Percentiles rank a stretch among this genome's conserved stretches.
These are phyloP conservation scores for Oryza meridionalis DNA, from an alignment of 176 grass and related monocot genomes.

Conservation along the genomic window DNA sequence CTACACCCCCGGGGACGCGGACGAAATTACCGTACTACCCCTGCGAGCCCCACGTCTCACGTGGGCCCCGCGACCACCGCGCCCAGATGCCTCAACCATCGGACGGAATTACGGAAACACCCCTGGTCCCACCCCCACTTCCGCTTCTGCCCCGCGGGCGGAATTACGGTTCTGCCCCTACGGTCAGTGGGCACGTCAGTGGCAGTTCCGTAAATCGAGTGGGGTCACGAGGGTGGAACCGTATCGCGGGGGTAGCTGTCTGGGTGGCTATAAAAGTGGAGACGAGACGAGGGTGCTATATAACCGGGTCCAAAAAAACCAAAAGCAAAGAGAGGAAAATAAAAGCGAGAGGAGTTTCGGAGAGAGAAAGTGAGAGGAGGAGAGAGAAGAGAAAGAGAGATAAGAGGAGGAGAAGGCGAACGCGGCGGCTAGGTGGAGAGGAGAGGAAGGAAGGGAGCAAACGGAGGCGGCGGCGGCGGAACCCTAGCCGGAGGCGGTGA, in stretches of 20 bases:
- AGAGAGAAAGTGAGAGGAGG: conserved; percentile 45
- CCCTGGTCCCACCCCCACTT: conserved; percentile 3
- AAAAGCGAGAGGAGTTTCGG: conserved; percentile 47
- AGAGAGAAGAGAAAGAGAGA: conserved; percentile 24
- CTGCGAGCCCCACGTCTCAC: background rate
- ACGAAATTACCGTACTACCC: conserved; percentile 54
- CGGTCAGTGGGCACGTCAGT: background rate
- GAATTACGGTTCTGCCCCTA: background rate
- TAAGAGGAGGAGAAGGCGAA: conserved; percentile 39
- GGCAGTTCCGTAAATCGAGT: conserved; percentile 14
- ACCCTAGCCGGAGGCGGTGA: conserved; percentile 47
- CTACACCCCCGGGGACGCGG: background rate
- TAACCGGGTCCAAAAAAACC: conserved; percentile 39
- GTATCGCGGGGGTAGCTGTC: background rate
- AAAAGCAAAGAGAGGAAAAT: conserved; percentile 45
- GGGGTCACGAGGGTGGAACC: background rate
- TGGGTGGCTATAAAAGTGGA: conserved; percentile 40
- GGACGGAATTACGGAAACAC: conserved; percentile 2
- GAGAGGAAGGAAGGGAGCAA: conserved; percentile 8
- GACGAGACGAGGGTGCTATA: conserved; percentile 42
- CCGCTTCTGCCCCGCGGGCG: background rate
- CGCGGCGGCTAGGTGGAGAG: conserved; percentile 49
- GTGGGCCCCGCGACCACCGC: conserved; percentile 29
- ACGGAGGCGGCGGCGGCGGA: conserved; percentile 29
- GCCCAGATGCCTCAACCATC: conserved; percentile 29